These are phyloP conservation scores for Epithemia pelagica DNA, from an alignment of 108 stramenopile species.

Conservation along the genomic window DNA sequence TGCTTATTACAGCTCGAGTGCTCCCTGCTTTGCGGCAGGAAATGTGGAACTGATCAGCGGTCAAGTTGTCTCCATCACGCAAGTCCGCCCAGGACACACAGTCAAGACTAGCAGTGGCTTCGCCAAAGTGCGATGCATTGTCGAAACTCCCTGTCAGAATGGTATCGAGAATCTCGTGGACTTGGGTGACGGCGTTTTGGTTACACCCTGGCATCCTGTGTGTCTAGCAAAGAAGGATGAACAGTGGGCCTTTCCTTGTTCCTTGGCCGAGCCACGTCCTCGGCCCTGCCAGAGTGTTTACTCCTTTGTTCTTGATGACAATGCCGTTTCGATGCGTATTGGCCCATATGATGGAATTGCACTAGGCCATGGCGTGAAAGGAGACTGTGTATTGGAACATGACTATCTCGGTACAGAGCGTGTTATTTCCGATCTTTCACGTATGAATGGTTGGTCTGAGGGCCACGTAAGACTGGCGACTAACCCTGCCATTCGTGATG, in stretches of 20 bases:
- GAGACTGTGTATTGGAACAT: conserved; percentile 17
- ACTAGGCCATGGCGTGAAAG: conserved; percentile 19
- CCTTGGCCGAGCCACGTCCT: conserved; percentile 4
- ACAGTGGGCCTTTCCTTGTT: conserved; percentile 17
- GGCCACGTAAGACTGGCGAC: conserved; percentile 3
- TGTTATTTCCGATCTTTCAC: conserved; percentile 16
- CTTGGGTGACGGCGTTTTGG: conserved; percentile 15
- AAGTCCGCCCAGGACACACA: not conserved
- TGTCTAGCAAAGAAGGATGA: not conserved
- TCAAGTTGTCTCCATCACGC: not conserved
- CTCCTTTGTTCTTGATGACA: not conserved
- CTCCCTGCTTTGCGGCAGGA: not conserved
- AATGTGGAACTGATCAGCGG: conserved; percentile 4
- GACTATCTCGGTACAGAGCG: conserved; percentile 22
- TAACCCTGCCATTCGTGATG: conserved; percentile 7
- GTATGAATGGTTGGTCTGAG: conserved; percentile 5
- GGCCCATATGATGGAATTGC: conserved; percentile 13
- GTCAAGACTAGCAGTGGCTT: not conserved
- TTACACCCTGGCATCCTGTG: conserved; percentile 38
- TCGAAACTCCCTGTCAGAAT: conserved; percentile 7
- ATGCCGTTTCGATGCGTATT: conserved; percentile 9
- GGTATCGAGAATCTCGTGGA: conserved; percentile 14
- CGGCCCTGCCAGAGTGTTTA: conserved; percentile 14
- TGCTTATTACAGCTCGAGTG: not conserved
- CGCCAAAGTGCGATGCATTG: conserved; percentile 17